Evolutionary conservation across 2,329 filamentous ascomycete species (phyloP).

Genomic region (Verticillium tricorpus): DNA sequence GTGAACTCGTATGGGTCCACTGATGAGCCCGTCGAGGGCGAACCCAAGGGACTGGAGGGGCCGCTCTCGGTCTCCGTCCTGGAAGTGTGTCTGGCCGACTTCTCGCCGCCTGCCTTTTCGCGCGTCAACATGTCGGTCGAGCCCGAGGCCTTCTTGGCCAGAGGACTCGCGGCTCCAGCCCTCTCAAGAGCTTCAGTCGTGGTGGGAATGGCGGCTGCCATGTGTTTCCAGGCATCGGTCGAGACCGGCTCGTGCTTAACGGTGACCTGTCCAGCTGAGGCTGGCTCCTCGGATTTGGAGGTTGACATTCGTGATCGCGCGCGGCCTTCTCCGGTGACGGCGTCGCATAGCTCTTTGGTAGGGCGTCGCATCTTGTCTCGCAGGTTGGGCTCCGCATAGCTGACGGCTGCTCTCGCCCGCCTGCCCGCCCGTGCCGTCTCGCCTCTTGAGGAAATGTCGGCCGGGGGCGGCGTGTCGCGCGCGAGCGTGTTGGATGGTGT

Average conservation of each 20-base stretch:
- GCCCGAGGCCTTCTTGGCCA: constrained; percentile 31
- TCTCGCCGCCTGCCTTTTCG: background rate
- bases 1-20: constrained; percentile 53
- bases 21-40: background rate
- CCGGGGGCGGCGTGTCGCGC: constrained; percentile 56
- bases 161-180: constrained; percentile 29
- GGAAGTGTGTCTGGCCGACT: background rate
- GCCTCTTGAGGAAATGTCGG: constrained; percentile 49
- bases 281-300: constrained; percentile 22
- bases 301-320: constrained; percentile 38
- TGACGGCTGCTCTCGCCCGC: constrained; percentile 63
- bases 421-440: constrained; percentile 62
- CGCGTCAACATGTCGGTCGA: constrained; percentile 14
- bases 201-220: constrained; percentile 13
- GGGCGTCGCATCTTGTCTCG: constrained; percentile 80
- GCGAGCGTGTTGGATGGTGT: constrained; percentile 26
- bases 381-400: constrained; percentile 78
- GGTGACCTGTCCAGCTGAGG: constrained; percentile 15
- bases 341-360: constrained; percentile 70
- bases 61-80: background rate
- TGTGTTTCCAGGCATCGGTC: constrained; percentile 25
- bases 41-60: background rate
- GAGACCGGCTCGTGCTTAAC: constrained; percentile 28
- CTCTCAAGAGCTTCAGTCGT: constrained; percentile 5
- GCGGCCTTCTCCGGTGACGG: constrained; percentile 62